Percentiles rank a stretch among this genome's conserved stretches.
Evolutionary conservation across 441 rosid species (phyloP).

Genomic region (Bocquillonia castaneifolia): DNA sequence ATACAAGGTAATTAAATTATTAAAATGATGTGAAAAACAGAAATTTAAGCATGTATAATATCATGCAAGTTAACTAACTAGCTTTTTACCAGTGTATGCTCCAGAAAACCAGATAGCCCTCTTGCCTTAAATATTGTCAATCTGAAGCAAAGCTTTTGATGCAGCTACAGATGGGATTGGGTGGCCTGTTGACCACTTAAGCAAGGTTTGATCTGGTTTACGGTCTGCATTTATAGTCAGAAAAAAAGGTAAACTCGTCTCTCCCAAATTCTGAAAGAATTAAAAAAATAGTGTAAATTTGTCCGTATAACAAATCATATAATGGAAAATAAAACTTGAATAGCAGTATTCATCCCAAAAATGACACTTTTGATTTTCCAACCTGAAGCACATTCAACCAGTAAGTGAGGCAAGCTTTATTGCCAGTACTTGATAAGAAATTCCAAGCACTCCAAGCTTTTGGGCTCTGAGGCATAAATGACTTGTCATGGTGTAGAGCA

Average conservation of each 20-base stretch:
- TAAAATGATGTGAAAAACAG: no score
- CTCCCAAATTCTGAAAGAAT: slow-evolving; percentile 66
- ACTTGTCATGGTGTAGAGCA: slow-evolving; percentile 69
- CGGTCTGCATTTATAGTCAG: slow-evolving; percentile 70
- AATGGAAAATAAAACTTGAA: no score
- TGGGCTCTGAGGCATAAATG: slow-evolving; percentile 64
- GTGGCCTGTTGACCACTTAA: slow-evolving; percentile 79
- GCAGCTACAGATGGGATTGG: slow-evolving; percentile 88
- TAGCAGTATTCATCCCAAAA: no score
- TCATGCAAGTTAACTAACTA: no score
- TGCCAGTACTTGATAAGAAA: slow-evolving; percentile 58
- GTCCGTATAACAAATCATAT: neutral
- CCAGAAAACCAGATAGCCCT: slow-evolving; percentile 87
- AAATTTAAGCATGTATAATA: no score
- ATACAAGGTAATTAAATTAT: neutral
- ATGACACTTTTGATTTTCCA: slow-evolving; percentile 16
- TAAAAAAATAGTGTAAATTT: no score
- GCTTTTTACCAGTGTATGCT: no score
- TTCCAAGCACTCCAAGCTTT: slow-evolving; percentile 96
- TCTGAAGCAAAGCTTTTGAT: slow-evolving; percentile 69
- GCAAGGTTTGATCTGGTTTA: slow-evolving; percentile 50
- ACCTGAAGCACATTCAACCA: slow-evolving; percentile 97
- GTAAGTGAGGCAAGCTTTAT: slow-evolving; percentile 69
- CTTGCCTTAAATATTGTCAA: slow-evolving; percentile 66
- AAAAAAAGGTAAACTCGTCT: slow-evolving; percentile 51